Conservation (phyloP, 2,329 filamentous ascomycete species). For the Paecilomyces variotii region DNA sequence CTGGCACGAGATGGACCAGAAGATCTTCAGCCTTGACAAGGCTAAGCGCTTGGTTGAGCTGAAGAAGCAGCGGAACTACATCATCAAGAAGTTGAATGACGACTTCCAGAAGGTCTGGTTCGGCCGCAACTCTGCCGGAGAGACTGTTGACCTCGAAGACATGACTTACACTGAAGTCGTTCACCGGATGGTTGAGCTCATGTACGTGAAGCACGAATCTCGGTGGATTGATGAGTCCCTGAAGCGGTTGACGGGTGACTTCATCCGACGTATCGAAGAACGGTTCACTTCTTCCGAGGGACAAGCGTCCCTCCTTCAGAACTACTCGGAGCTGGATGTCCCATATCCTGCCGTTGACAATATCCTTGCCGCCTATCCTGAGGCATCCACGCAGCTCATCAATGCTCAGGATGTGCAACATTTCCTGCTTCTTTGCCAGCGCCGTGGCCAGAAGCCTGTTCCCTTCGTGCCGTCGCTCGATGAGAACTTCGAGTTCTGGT, state of each 20-base stretch:
- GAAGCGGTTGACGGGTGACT: constrained; percentile 78
- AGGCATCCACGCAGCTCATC: constrained; percentile 83
- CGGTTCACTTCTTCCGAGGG: constrained; percentile 71
- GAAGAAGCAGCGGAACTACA: constrained; percentile 80
- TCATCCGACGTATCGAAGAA: constrained; percentile 94
- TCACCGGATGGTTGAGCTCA: constrained; percentile 76
- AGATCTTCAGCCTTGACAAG: constrained; percentile 94
- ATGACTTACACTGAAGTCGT: constrained; percentile 93
- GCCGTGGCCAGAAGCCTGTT: constrained; percentile 88
- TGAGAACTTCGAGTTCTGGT: constrained; percentile 97
- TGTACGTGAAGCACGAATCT: constrained; percentile 84
- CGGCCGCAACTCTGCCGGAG: constrained; percentile 69
- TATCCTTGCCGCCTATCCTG: constrained; percentile 75
- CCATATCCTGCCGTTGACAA: constrained; percentile 71
- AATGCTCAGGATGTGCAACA: constrained; percentile 98
- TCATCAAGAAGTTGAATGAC: constrained; percentile 91
- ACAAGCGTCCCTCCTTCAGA: constrained; percentile 77
- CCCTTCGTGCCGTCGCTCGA: constrained; percentile 94
- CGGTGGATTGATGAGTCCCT: constrained; percentile 88
- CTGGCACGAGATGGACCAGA: constrained; percentile 98
- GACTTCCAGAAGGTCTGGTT: constrained; percentile 99
- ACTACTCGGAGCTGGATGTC: constrained; percentile 75
- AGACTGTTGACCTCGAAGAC: constrained; percentile 81
- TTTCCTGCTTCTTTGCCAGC: constrained; percentile 87
- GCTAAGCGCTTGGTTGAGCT: constrained; percentile 83